A percentile compares a stretch with the other conserved stretches of the same genome.
These are phyloP conservation scores for Phytophthora kernoviae DNA, from an alignment of 352 stramenopile genomes.

Conservation along the genomic window DNA sequence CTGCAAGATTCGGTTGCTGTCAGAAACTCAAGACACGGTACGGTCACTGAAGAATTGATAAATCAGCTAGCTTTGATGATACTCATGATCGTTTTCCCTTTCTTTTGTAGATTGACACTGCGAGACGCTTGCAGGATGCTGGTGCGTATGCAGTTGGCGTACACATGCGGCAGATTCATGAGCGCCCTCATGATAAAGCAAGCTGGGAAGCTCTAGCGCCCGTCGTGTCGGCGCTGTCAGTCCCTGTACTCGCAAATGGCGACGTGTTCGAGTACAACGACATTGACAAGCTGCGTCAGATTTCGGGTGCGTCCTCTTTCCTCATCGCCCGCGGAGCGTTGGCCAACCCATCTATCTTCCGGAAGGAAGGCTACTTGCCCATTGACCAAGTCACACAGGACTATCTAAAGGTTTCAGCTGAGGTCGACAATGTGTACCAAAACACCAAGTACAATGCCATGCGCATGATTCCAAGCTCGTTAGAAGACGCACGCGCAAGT, in stretches of 20 bases:
- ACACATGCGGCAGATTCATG: constrained; percentile 67
- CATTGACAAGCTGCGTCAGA: constrained; percentile 59
- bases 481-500: constrained; percentile 43
- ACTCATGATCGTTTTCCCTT: constrained; percentile 2
- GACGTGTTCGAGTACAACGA: constrained; percentile 85
- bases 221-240: constrained; percentile 69
- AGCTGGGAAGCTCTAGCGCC: constrained; percentile 76
- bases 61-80: neutral
- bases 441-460: constrained; percentile 93
- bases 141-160: constrained; percentile 74
- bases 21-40: constrained; percentile 71
- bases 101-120: constrained; percentile 60
- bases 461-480: constrained; percentile 79
- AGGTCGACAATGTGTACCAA: constrained; percentile 88
- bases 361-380: constrained; percentile 63
- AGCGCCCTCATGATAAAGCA: constrained; percentile 67
- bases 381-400: constrained; percentile 65
- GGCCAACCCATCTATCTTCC: constrained; percentile 85
- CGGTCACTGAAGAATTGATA: neutral
- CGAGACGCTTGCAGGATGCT: constrained; percentile 63
- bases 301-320: constrained; percentile 75
- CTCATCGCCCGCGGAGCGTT: constrained; percentile 85
- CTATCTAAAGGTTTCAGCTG: constrained; percentile 74
- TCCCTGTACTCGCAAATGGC: constrained; percentile 90
- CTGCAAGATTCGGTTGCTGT: constrained; percentile 88